phyloP scores from a whole-genome alignment of 805 yeast species.

The Kazachstania bromeliacearum region DNA sequence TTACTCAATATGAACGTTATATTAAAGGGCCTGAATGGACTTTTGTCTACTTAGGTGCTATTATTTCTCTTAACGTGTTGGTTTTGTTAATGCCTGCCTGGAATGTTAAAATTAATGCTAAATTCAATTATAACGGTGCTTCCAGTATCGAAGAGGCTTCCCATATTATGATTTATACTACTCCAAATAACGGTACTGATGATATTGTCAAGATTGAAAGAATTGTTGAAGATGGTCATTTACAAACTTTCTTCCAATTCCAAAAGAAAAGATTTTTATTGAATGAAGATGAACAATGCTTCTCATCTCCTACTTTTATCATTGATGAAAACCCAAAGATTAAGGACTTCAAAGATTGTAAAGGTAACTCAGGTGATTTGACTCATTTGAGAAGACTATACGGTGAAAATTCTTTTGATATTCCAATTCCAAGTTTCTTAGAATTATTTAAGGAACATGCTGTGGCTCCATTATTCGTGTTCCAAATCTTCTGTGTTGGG shows the following conservation, averaged over 20 bases:
- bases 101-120: conserved; percentile 63
- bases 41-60: conserved; percentile 68
- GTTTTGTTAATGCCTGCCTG: conserved; percentile 89
- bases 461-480: conserved; percentile 94
- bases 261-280: conserved; percentile 87
- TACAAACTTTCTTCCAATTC: conserved; percentile 65
- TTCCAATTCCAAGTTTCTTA: conserved; percentile 84
- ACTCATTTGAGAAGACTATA: conserved; percentile 45
- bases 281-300: conserved; percentile 42
- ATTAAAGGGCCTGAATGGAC: conserved; percentile 95
- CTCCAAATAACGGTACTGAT: conserved; percentile 78
- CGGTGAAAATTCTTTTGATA: conserved; percentile 85
- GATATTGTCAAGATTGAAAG: conserved; percentile 61
- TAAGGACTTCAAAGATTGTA: conserved; percentile 43
- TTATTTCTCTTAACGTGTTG: conserved; percentile 63
- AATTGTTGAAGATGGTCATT: conserved; percentile 44
- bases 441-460: conserved; percentile 96
- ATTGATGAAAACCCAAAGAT: conserved; percentile 52
- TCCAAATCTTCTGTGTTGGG: conserved; percentile 91
- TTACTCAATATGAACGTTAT: conserved; percentile 62
- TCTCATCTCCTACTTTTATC: conserved; percentile 71
- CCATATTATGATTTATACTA: conserved; percentile 67
- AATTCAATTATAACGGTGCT: conserved; percentile 57
- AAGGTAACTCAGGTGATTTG: conserved; percentile 50
- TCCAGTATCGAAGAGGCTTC: conserved; percentile 51